phyloP scores from a whole-genome alignment of 805 yeast genomes.

The Zygoascus bituminiphila region DNA sequence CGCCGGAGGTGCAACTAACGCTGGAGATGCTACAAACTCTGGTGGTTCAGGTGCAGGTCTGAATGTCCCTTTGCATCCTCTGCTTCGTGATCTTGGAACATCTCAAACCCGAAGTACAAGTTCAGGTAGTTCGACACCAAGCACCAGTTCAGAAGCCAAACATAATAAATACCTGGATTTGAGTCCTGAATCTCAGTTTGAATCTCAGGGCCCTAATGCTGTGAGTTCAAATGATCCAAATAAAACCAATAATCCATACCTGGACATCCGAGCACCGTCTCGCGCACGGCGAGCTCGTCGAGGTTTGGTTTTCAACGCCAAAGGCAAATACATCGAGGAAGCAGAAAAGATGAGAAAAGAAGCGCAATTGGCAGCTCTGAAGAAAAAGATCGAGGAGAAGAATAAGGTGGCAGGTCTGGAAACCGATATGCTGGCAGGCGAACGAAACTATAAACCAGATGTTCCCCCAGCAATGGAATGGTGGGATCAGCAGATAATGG shows the following conservation, averaged over 20 bases:
- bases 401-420: slow-evolving; percentile 35
- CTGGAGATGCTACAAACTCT: too few species aligned
- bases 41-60: slow-evolving; percentile 18
- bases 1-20: too few species aligned
- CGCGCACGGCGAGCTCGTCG: slow-evolving; percentile 21
- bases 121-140: background rate
- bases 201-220: too few species aligned
- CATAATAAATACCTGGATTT: slow-evolving; percentile 5
- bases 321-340: slow-evolving; percentile 54
- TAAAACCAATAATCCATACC: background rate
- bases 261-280: background rate
- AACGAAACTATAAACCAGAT: slow-evolving; percentile 40
- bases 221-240: background rate
- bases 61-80: slow-evolving; percentile 27
- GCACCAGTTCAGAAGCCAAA: background rate
- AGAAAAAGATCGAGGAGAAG: slow-evolving; percentile 28
- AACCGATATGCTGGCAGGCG: slow-evolving; percentile 49
- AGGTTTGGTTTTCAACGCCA: slow-evolving; percentile 44
- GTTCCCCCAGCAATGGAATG: slow-evolving; percentile 68
- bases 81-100: slow-evolving; percentile 13
- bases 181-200: too few species aligned
- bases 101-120: background rate
- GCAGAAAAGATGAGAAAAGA: slow-evolving; percentile 44
- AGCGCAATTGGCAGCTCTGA: slow-evolving; percentile 30
- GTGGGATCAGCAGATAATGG: slow-evolving; percentile 68